Evolutionary conservation across 108 stramenopile species (phyloP).

Genomic region (Hondaea fermentalgiana): DNA sequence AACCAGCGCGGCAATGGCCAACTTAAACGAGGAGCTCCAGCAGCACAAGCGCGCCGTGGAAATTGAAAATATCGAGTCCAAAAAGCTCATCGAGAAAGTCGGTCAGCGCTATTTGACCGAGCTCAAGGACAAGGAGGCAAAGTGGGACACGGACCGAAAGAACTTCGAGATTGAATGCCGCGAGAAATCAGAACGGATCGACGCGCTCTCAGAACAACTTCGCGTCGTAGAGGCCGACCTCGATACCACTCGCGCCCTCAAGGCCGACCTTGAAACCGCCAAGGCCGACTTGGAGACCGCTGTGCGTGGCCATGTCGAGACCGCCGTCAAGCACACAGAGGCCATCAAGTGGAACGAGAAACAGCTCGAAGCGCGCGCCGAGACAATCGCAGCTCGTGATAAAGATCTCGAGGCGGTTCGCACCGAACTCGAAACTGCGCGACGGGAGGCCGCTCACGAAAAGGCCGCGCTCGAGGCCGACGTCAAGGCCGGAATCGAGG

Average conservation of each 20-base stretch:
- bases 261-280: not conserved
- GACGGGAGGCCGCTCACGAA: not conserved
- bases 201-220: not conserved
- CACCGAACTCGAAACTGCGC: not conserved
- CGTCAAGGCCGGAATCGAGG: not conserved
- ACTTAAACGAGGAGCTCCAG: not conserved
- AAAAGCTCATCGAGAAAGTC: not conserved
- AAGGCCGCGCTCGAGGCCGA: not conserved
- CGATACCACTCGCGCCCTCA: not conserved
- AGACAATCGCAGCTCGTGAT: not conserved
- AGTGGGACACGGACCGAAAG: not conserved
- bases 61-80: not conserved
- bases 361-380: not conserved
- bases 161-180: not conserved
- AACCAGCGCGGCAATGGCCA: not conserved
- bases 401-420: not conserved
- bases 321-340: not conserved
- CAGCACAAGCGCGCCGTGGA: slow-evolving; percentile 16
- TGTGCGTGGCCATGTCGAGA: not conserved
- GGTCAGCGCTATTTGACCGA: not conserved
- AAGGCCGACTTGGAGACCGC: not conserved
- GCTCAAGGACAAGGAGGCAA: not conserved
- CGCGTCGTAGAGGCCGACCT: not conserved
- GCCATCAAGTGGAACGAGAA: not conserved
- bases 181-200: not conserved